Percentiles rank a stretch among this genome's conserved stretches.
phyloP scores from a whole-genome alignment of 2,329 filamentous ascomycete genomes.

The Aspergillus aculeatus region DNA sequence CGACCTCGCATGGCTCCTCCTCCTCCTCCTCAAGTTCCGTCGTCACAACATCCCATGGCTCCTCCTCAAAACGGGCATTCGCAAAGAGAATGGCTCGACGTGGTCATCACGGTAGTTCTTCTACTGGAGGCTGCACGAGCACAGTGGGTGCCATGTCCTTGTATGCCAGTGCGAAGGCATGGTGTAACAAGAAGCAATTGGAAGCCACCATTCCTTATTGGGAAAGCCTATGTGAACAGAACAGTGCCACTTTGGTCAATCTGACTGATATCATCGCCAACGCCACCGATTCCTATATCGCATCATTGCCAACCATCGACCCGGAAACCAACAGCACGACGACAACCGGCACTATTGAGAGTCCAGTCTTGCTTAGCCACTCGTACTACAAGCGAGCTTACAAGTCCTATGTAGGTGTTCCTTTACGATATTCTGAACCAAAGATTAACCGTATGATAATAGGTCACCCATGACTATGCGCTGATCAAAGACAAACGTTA shows the following conservation, averaged over 20 bases:
- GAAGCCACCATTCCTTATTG: conserved; percentile 5
- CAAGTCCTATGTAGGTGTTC: conserved; percentile 6
- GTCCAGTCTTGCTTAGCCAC: conserved; percentile 7
- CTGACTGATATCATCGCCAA: conserved; percentile 1
- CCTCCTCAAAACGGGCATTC: background rate
- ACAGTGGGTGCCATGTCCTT: conserved; percentile 1
- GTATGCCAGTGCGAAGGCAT: conserved; percentile 10
- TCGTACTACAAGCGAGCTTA: conserved; percentile 13
- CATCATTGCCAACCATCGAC: conserved; percentile 3
- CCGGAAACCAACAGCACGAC: conserved; percentile 7
- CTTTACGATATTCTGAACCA: background rate
- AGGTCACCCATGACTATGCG: conserved; percentile 17
- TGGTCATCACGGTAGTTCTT: background rate
- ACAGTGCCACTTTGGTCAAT: background rate
- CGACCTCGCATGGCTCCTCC: background rate
- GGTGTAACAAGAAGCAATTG: conserved; percentile 7
- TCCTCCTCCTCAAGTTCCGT: background rate
- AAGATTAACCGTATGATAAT: background rate
- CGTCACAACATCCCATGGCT: background rate
- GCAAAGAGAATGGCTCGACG: background rate
- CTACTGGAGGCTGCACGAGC: conserved; percentile 1
- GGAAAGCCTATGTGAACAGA: conserved; percentile 4
- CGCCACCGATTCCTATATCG: conserved; percentile 7
- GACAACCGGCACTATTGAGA: conserved; percentile 3
- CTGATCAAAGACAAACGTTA: conserved; percentile 11